A percentile compares a stretch with the other conserved stretches of the same genome.
Conservation (phyloP, 331 rosid genomes). For the Pyracantha coccinea region DNA sequence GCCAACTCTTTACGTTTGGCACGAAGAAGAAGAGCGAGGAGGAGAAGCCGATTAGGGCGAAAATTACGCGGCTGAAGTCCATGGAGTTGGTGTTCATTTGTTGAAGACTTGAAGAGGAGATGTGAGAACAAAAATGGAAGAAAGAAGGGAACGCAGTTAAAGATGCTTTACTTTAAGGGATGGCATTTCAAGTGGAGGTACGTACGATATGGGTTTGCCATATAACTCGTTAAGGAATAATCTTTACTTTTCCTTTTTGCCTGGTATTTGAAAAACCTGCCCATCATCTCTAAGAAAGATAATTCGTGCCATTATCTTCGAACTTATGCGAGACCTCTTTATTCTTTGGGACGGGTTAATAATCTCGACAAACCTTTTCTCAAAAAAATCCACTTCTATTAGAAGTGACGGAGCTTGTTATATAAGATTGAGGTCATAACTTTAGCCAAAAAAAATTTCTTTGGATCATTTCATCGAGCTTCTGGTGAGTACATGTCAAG, state of each 20-base stretch:
- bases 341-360: too few relatives aligned
- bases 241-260: conserved; percentile 4
- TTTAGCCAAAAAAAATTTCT: too few relatives aligned
- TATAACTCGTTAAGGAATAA: background rate
- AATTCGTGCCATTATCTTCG: background rate
- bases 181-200: background rate
- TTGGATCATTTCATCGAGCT: too few relatives aligned
- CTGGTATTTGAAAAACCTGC: background rate
- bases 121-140: background rate
- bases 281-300: background rate
- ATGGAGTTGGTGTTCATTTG: background rate
- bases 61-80: conserved; percentile 24
- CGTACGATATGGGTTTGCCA: background rate
- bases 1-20: conserved; percentile 39
- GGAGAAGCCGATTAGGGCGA: conserved; percentile 48
- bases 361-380: too few relatives aligned
- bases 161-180: background rate
- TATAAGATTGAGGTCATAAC: too few relatives aligned
- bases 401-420: too few relatives aligned
- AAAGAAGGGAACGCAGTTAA: background rate
- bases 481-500: too few relatives aligned
- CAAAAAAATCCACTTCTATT: too few relatives aligned
- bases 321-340: too few relatives aligned
- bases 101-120: too few relatives aligned
- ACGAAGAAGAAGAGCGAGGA: conserved; percentile 32